phyloP scores from a whole-genome alignment of 495 filamentous ascomycete species.

The Astrocystis sublimbata region DNA sequence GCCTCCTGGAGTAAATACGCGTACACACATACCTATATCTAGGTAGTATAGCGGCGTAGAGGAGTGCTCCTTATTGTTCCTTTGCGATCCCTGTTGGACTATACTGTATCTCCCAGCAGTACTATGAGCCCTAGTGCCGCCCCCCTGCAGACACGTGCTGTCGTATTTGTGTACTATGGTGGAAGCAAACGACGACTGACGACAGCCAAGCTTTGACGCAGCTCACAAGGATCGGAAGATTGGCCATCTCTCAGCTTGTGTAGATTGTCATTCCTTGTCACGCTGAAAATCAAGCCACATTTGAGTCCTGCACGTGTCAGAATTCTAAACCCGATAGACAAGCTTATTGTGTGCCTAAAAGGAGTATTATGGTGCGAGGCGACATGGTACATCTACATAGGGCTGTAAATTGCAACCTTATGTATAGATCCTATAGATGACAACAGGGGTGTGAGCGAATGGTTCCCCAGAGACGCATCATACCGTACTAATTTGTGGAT shows the following conservation, averaged over 20 bases:
- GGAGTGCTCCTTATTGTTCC: background rate
- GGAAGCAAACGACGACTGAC: background rate
- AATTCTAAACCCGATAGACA: background rate
- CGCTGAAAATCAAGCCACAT: constrained; percentile 7
- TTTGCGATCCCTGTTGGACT: background rate
- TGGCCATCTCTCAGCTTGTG: background rate
- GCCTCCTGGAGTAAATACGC: too few relatives aligned
- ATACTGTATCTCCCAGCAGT: too few relatives aligned
- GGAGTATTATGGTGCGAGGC: background rate
- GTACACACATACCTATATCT: too few relatives aligned
- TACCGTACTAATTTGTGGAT: background rate
- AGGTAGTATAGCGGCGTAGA: background rate
- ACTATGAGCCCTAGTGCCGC: background rate
- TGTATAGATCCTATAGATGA: constrained; percentile 5
- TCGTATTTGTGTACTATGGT: background rate
- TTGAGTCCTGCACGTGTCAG: constrained; percentile 11
- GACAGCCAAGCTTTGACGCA: background rate
- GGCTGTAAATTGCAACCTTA: constrained; percentile 7
- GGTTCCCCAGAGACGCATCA: background rate
- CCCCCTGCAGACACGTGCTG: background rate
- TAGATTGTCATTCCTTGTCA: background rate
- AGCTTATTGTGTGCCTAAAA: background rate
- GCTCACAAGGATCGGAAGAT: background rate
- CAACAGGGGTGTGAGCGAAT: background rate
- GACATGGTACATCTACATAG: background rate